phyloP scores from a whole-genome alignment of 2,329 filamentous ascomycete species.

The Thelonectria blattea region DNA sequence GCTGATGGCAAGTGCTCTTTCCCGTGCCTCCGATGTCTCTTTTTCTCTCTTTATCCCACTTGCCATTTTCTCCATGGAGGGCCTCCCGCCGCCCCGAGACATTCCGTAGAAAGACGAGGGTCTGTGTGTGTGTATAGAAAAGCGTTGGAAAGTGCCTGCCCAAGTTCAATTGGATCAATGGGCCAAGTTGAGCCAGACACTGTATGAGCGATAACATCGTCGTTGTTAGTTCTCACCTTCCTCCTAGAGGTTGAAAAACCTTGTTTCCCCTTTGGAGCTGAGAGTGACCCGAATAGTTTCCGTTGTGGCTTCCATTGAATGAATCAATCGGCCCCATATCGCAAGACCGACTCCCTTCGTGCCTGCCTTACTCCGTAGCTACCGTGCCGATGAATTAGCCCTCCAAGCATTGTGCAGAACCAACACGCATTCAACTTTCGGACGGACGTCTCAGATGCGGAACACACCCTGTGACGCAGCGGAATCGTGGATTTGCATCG shows the following conservation, averaged over 20 bases:
- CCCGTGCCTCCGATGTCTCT: not conserved
- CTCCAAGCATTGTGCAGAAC: not conserved
- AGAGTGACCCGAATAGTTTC: not conserved
- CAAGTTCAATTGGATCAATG: not conserved
- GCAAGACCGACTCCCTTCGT: conserved; percentile 4
- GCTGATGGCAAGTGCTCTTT: not conserved
- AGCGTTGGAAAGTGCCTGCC: not conserved
- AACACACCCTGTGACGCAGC: conserved; percentile 1
- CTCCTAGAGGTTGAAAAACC: not conserved
- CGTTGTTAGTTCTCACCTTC: too few species aligned
- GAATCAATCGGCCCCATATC: conserved; percentile 14
- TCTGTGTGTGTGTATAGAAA: not conserved
- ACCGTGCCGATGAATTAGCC: not conserved
- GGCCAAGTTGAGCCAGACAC: not conserved
- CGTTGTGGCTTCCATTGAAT: not conserved
- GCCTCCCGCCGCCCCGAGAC: not conserved
- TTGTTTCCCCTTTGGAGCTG: conserved; percentile 6
- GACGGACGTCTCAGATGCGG: not conserved
- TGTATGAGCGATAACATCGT: not conserved
- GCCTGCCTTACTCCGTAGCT: not conserved
- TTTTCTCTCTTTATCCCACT: not conserved
- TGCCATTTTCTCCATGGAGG: not conserved
- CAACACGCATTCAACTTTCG: not conserved
- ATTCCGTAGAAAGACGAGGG: not conserved
- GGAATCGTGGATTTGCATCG: conserved; percentile 7